A percentile compares a stretch with the other conserved stretches of the same genome.
Evolutionary conservation across 2,329 filamentous ascomycete species (phyloP).

Genomic region (Monilinia fructicola): DNA sequence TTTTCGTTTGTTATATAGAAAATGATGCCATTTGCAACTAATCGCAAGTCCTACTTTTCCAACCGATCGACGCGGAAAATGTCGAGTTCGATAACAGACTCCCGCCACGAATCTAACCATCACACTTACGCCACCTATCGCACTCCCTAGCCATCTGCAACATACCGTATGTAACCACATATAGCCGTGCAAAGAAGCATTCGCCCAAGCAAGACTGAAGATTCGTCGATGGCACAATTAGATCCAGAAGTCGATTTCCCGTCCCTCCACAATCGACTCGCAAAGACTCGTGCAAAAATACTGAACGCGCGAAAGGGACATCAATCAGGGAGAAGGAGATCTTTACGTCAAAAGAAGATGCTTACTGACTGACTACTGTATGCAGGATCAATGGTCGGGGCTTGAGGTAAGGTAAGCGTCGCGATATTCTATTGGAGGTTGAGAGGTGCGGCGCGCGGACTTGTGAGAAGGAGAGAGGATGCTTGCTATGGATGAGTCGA

Average conservation of each 20-base stretch:
- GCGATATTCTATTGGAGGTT: neutral
- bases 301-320: neutral
- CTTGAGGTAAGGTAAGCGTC: neutral
- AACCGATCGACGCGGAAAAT: neutral
- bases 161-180: neutral
- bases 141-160: no score
- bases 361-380: neutral
- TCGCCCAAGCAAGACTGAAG: no score
- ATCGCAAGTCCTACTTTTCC: neutral
- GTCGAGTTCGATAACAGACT: neutral
- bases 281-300: no score
- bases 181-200: neutral
- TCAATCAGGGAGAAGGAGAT: neutral
- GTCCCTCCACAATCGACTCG: no score
- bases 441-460: no score
- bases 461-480: no score
- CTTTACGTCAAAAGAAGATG: neutral
- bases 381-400: neutral
- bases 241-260: no score
- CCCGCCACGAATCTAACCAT: neutral
- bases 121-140: neutral
- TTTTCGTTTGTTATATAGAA: neutral
- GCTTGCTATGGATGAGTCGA: no score
- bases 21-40: slow-evolving; percentile 4
- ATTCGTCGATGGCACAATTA: no score